phyloP scores from a whole-genome alignment of 2,329 filamentous ascomycete species.

The Venturia nashicola region DNA sequence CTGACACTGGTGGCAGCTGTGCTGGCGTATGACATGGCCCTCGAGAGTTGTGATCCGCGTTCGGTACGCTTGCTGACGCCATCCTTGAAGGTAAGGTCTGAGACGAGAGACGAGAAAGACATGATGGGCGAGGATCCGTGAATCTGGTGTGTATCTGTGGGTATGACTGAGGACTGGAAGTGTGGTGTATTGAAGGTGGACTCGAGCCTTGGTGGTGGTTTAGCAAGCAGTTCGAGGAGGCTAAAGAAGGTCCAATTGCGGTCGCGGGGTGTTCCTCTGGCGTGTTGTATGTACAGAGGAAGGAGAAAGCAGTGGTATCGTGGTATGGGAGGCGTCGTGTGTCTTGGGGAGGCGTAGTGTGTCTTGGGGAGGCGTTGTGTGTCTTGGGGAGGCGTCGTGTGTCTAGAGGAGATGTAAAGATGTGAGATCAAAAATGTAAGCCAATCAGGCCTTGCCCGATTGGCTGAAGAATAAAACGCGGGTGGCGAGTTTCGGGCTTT shows the following conservation, averaged over 20 bases:
- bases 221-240: neutral
- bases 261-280: neutral
- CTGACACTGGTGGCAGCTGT: conserved; percentile 40
- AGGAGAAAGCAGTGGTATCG: neutral
- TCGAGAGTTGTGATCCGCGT: conserved; percentile 32
- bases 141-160: neutral
- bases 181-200: no score
- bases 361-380: neutral
- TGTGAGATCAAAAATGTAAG: neutral
- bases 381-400: no score
- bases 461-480: neutral
- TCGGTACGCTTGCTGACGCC: conserved; percentile 25
- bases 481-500: neutral
- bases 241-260: neutral
- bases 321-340: neutral
- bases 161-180: neutral
- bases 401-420: neutral
- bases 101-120: conserved; percentile 41
- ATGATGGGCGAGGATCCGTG: conserved; percentile 18
- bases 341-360: neutral
- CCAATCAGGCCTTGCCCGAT: neutral
- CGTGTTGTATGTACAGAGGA: neutral
- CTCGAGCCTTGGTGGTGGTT: neutral
- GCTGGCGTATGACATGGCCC: conserved; percentile 37
- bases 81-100: conserved; percentile 37